phyloP scores from a whole-genome alignment of 148 eudicot species.

The Euryodendron excelsum region DNA sequence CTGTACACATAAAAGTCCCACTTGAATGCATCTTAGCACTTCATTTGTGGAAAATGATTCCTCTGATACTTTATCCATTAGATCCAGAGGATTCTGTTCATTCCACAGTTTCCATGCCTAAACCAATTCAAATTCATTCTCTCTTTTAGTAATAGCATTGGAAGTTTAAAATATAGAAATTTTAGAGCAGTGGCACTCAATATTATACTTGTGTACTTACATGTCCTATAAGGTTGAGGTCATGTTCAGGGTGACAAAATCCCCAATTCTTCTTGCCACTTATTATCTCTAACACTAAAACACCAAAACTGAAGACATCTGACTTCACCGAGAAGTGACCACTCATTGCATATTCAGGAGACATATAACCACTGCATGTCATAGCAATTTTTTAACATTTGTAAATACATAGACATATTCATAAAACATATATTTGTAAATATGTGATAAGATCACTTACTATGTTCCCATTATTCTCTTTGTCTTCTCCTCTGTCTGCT shows the following conservation, averaged over 20 bases:
- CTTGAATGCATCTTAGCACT: conserved; percentile 23
- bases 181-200: not conserved
- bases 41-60: not conserved
- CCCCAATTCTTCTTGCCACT: conserved; percentile 36
- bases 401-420: not conserved
- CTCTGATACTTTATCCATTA: conserved; percentile 4
- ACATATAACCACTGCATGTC: conserved; percentile 37
- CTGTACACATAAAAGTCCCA: conserved; percentile 29
- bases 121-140: not conserved
- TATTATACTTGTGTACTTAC: conserved; percentile 14
- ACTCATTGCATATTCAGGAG: conserved; percentile 37
- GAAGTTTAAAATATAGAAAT: not conserved
- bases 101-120: conserved; percentile 38
- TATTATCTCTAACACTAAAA: conserved; percentile 30
- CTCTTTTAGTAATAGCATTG: not conserved
- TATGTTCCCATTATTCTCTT: conserved; percentile 31
- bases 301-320: conserved; percentile 40
- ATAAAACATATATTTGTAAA: not conserved
- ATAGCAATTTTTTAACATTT: not conserved
- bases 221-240: conserved; percentile 33
- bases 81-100: conserved; percentile 16
- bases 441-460: conserved; percentile 18
- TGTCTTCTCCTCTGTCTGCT: conserved; percentile 28
- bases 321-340: conserved; percentile 38
- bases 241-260: conserved; percentile 25